Base-by-base conservation (phyloP, 1,284 basidiomycete genomes). In the Agaricales sp. region DNA sequence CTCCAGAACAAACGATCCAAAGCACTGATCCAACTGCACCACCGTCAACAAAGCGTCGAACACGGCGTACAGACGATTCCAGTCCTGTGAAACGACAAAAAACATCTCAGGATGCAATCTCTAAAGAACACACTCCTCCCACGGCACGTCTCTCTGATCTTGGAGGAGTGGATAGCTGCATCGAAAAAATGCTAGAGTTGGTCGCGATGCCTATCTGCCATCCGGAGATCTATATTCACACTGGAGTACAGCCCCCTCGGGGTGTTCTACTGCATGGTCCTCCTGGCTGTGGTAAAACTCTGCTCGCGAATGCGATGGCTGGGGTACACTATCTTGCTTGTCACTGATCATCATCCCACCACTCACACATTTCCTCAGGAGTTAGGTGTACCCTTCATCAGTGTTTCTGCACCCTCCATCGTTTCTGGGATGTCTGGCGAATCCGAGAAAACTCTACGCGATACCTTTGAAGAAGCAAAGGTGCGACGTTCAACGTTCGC, bases 341-440 rank as follows among this genome's bases (percentile, higher is more conserved):
- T 23, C 25, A n/a, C n/a, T n/a, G n/a, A n/a, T 44, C 24, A 47
- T 2, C 21, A 35, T 48, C 19, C 11, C 23, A 12, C n/a, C 14
- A 46, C 49, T 45, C 55, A 57, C 23, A 47, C 37, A 38, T 13
- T 30, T 14, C 22, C 47, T 4, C 50, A 93, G 91, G 91, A 96
- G 70, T 73, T 96, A 1, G 87, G 82, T 1, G 76, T 97, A 2
- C 95, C 94, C 0, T 97, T 98, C 62, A 91, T 99, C 55, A 89
- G 75, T 48, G 82, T 99, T 50, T 94, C 92, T 3, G 94, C 95
- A 0, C 95, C 95, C 0, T 90, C 87, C 0, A 88, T 99, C 53
- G 93, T 99, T 1, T 93, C 89, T 0, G 95, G 95, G 1, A 97
- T 98, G 86, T 96, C 92, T 0, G 95, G 95, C 51, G 95, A 99